Evolutionary conservation across 2,329 filamentous ascomycete genomes (phyloP).

Genomic region (Fusarium scirpi): DNA sequence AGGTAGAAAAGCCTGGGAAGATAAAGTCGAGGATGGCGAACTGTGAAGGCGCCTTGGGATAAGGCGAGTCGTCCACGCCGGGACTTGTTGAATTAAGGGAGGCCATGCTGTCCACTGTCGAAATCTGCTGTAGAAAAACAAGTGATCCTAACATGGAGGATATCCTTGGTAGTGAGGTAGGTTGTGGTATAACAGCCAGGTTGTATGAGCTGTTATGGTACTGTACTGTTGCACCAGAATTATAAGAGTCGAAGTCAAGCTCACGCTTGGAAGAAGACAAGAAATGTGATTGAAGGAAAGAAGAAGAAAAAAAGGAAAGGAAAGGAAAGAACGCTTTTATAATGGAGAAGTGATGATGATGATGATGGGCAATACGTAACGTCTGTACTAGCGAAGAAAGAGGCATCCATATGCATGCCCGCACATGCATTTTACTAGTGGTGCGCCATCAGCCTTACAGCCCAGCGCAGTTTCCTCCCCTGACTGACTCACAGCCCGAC

Average conservation of each 20-base stretch:
- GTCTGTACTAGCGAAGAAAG: neutral
- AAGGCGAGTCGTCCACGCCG: conserved; percentile 1
- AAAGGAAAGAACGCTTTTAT: conserved; percentile 25
- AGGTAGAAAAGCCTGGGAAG: conserved; percentile 73
- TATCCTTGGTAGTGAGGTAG: neutral
- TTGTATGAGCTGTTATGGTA: neutral
- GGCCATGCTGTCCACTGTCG: conserved; percentile 43
- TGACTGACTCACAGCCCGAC: conserved; percentile 34
- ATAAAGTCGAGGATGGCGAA: conserved; percentile 69
- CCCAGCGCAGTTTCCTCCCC: neutral
- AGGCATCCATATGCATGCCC: conserved; percentile 13
- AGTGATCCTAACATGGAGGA: conserved; percentile 24
- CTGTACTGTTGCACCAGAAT: neutral
- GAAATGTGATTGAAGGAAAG: neutral
- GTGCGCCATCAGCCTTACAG: conserved; percentile 25
- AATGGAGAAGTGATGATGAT: neutral
- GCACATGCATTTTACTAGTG: neutral
- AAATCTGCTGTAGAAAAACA: conserved; percentile 9
- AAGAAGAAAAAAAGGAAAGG: neutral
- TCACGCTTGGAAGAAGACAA: conserved; percentile 18
- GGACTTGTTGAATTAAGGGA: conserved; percentile 37
- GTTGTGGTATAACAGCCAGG: neutral
- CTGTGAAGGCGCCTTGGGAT: conserved; percentile 50
- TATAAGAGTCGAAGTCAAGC: neutral
- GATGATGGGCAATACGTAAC: conserved; percentile 6